These are phyloP conservation scores for Perkinsela sp. DNA, from an alignment of 208 protist genomes.

Conservation along the genomic window DNA sequence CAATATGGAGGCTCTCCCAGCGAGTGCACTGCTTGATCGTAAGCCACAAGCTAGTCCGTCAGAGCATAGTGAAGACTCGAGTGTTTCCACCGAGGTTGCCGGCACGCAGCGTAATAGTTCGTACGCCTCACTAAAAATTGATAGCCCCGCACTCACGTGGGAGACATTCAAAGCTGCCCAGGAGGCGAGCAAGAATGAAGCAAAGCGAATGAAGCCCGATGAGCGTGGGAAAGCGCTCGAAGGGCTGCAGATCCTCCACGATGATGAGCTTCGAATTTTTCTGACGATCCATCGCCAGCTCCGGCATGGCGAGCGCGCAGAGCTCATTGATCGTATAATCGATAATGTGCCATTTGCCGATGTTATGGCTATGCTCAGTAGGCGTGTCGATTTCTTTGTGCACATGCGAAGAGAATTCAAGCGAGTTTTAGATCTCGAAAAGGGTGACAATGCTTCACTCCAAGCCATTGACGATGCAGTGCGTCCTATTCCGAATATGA, in stretches of 20 bases:
- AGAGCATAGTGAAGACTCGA: not conserved
- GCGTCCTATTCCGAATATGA: not conserved
- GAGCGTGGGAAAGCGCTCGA: conserved; percentile 8
- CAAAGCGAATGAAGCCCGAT: not conserved
- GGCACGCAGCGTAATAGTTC: not conserved
- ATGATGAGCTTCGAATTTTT: conserved; percentile 64
- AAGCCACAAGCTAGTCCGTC: not conserved
- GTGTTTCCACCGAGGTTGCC: not conserved
- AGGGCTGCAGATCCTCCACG: conserved; percentile 22
- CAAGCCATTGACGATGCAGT: not conserved
- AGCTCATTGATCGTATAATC: conserved; percentile 34
- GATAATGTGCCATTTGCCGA: conserved; percentile 13
- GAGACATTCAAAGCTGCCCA: conserved; percentile 1
- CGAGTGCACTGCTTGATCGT: not conserved
- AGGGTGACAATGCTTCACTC: not conserved
- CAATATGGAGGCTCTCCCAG: not conserved
- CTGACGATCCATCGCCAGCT: conserved; percentile 39
- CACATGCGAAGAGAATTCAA: not conserved
- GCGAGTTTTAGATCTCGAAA: not conserved
- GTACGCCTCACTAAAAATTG: conserved; percentile 6
- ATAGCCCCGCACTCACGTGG: conserved; percentile 4
- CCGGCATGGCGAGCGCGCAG: conserved; percentile 28
- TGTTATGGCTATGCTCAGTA: conserved; percentile 37
- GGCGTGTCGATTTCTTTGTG: conserved; percentile 40
- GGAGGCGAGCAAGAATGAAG: not conserved